Evolutionary conservation across 345 rosid genomes (phyloP).

Genomic region (Salix brachista): DNA sequence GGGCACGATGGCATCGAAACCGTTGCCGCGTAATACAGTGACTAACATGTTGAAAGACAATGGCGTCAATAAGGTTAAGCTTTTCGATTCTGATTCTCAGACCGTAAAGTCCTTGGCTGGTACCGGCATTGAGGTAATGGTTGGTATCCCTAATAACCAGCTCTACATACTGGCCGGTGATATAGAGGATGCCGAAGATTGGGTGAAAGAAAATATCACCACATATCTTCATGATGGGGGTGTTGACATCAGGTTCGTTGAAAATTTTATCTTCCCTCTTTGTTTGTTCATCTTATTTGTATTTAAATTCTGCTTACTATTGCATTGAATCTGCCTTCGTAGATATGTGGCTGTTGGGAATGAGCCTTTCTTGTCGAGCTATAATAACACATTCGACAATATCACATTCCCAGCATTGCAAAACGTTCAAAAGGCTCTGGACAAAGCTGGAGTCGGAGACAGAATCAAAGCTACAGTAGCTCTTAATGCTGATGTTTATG

Average conservation of each 20-base stretch:
- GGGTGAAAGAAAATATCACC: constrained; percentile 75
- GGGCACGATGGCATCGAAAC: constrained; percentile 71
- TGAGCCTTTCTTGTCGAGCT: constrained; percentile 69
- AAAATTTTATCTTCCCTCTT: neutral
- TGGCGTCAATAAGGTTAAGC: constrained; percentile 58
- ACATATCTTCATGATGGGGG: constrained; percentile 37
- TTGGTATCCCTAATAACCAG: constrained; percentile 73
- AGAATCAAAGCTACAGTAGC: constrained; percentile 63
- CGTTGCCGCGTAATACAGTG: constrained; percentile 45
- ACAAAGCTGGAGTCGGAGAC: constrained; percentile 49
- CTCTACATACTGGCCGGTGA: constrained; percentile 31
- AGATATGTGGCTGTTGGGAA: constrained; percentile 91
- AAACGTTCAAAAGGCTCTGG: constrained; percentile 65
- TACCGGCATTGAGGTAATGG: constrained; percentile 63
- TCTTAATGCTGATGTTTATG: constrained; percentile 75
- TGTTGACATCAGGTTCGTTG: constrained; percentile 59
- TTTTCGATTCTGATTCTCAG: constrained; percentile 69
- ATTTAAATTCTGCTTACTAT: neutral
- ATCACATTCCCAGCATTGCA: constrained; percentile 55
- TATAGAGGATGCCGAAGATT: constrained; percentile 45
- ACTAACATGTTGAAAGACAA: constrained; percentile 73
- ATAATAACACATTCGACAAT: constrained; percentile 48
- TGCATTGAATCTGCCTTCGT: neutral
- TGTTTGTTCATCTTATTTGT: neutral
- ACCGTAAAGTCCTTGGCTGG: constrained; percentile 48